Conservation (phyloP, 345 rosid genomes). For the Syzygium aromaticum region DNA sequence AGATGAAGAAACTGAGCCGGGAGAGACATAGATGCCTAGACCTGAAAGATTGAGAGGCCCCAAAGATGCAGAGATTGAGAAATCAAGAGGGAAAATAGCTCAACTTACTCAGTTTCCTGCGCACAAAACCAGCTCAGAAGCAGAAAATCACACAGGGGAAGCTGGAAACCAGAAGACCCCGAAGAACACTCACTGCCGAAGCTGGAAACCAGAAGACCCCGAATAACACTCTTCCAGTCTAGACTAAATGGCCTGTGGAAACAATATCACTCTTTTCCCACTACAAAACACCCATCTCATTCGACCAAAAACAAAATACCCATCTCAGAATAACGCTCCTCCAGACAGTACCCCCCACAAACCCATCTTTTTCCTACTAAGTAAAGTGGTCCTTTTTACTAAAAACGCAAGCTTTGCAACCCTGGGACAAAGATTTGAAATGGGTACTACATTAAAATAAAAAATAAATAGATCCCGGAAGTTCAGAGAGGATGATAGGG, state of each 20-base stretch:
- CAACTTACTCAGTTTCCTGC: background rate
- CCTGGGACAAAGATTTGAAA: background rate
- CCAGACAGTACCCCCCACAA: background rate
- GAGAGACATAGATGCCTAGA: background rate
- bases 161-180: too few relatives aligned
- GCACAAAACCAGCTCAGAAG: background rate
- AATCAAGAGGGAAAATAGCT: background rate
- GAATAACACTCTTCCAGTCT: background rate
- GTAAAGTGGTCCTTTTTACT: background rate
- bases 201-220: background rate
- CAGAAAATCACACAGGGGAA: background rate
- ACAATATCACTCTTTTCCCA: background rate
- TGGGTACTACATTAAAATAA: background rate
- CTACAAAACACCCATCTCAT: background rate
- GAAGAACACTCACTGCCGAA: background rate
- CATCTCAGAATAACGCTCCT: background rate
- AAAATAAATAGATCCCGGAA: background rate
- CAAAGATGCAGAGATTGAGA: background rate
- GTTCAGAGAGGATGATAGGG: background rate
- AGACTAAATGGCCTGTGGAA: background rate
- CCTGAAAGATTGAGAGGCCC: background rate
- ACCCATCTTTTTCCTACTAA: background rate
- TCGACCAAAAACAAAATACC: background rate
- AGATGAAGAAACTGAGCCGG: background rate
- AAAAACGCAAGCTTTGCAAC: background rate